Conservation (phyloP, 148 eudicot genomes). For the Drosera capensis region DNA sequence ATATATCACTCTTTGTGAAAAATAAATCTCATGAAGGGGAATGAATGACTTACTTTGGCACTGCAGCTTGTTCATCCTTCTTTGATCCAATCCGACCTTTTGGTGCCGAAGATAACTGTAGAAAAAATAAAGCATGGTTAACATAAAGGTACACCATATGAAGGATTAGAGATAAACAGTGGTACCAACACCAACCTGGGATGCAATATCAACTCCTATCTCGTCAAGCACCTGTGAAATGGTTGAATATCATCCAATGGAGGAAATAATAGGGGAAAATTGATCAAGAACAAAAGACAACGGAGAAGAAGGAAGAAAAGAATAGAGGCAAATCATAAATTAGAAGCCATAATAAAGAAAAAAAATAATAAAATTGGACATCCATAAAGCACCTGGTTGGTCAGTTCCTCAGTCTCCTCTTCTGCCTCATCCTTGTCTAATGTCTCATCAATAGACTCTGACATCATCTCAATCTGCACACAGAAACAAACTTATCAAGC, state of each 20-base stretch:
- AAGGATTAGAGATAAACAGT: background rate
- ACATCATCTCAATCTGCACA: constrained; percentile 92
- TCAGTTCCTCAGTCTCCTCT: constrained; percentile 87
- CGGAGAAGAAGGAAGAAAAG: no score
- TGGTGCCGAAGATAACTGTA: constrained; percentile 65
- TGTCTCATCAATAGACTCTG: constrained; percentile 83
- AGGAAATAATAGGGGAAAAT: no score
- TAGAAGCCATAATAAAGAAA: background rate
- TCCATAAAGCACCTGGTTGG: constrained; percentile 51
- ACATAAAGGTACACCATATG: background rate
- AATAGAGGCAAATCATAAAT: background rate
- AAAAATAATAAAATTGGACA: constrained; percentile 2
- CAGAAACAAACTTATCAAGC: background rate
- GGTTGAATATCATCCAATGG: no score
- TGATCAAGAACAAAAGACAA: no score
- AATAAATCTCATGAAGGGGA: background rate
- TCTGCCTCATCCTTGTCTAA: constrained; percentile 94
- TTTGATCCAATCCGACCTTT: constrained; percentile 55
- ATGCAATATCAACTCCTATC: constrained; percentile 69
- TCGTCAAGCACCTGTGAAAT: constrained; percentile 60
- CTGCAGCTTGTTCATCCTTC: constrained; percentile 34
- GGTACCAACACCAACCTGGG: constrained; percentile 60
- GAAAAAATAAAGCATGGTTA: constrained; percentile 2
- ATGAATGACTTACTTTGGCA: constrained; percentile 31
- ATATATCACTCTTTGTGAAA: no score